Evolutionary conservation across 768 basidiomycete species (phyloP).

Genomic region (Hemileccinum impolitum): DNA sequence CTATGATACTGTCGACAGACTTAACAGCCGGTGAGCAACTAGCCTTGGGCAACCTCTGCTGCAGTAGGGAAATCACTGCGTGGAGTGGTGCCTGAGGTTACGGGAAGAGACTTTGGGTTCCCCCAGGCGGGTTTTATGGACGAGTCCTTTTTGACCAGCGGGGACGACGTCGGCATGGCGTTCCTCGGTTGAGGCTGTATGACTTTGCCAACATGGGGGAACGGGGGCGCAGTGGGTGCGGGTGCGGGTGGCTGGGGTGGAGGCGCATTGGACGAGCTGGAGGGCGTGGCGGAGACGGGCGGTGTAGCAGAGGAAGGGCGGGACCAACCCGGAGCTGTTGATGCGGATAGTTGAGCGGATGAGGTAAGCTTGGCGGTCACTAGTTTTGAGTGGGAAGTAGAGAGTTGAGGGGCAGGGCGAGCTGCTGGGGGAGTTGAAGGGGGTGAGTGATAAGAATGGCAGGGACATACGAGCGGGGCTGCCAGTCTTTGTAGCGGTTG

Average conservation of each 20-base stretch:
- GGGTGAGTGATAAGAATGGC: too few species aligned
- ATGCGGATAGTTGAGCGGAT: slow-evolving; percentile 51
- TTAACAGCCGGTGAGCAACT: slow-evolving; percentile 31
- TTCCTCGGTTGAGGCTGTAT: slow-evolving; percentile 61
- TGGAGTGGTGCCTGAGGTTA: slow-evolving; percentile 31
- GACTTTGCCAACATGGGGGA: slow-evolving; percentile 59
- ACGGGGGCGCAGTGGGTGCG: slow-evolving; percentile 42
- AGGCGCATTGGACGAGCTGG: slow-evolving; percentile 39
- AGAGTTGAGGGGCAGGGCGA: slow-evolving; percentile 52
- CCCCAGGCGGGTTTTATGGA: slow-evolving; percentile 68
- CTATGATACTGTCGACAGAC: not conserved
- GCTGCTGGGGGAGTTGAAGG: slow-evolving; percentile 37
- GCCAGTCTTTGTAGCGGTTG: slow-evolving; percentile 45
- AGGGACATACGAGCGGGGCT: slow-evolving; percentile 48
- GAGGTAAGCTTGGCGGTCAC: slow-evolving; percentile 87
- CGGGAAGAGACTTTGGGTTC: slow-evolving; percentile 42
- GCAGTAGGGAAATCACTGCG: slow-evolving; percentile 91
- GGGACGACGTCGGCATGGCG: slow-evolving; percentile 29
- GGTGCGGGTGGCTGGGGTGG: slow-evolving; percentile 46
- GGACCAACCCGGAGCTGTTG: slow-evolving; percentile 71
- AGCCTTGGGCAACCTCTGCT: slow-evolving; percentile 88
- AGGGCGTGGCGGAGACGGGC: slow-evolving; percentile 50
- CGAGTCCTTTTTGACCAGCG: slow-evolving; percentile 33
- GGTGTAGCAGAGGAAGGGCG: slow-evolving; percentile 73
- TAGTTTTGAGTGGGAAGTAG: slow-evolving; percentile 70